Base-by-base conservation (phyloP, 2,329 filamentous ascomycete genomes). In the Cryphonectria naterciae region DNA sequence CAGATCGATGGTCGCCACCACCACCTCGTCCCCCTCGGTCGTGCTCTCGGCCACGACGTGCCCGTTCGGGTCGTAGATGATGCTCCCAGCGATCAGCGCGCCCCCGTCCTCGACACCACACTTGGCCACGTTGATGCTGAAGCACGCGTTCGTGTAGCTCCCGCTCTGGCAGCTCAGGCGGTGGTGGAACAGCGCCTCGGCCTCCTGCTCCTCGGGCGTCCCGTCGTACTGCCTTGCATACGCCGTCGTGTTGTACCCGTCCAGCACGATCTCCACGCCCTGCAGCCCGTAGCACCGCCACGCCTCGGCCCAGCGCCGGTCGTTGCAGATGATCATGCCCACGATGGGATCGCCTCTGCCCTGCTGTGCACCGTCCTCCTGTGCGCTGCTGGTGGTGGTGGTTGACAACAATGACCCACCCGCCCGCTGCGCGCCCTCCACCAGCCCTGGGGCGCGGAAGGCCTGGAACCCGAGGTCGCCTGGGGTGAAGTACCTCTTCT, bases 271-370 rank as follows among this genome's bases (percentile, higher is more conserved):
- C 67, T 80, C 78, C 1, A 75, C 75, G 65, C 84, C 85, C 68
- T 80, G 76, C 15, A 88, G 78, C 0, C 85, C 84, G 73, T 86
- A 85, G 25, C 80, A 79, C 46, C 86, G 77, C 85, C 86, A 88
- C 0, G 81, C 83, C 74, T 88, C 86, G 1, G 84, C 80, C 86
- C 86, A 88, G 10, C 86, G 80, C 5, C 85, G 78, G 76, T 87
- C 86, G 74, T 87, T 88, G 77, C 86, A 88, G 68, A 87, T 86
- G 75, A 88, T 79, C 85, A 87, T 86, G 28, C 78, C 86, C 80
- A 87, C 67, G 60, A 88, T 86, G 1, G 85, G 83, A 74, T 88
- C 86, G 1, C 84, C 84, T 70, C 80, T 81, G 72, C 81, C 84
- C 49, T 78, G 67, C 1, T 78, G 13, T 22, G 28, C 22, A 1